phyloP scores from a whole-genome alignment of 306 rosid genomes.

The Citrullus mucosospermus region DNA sequence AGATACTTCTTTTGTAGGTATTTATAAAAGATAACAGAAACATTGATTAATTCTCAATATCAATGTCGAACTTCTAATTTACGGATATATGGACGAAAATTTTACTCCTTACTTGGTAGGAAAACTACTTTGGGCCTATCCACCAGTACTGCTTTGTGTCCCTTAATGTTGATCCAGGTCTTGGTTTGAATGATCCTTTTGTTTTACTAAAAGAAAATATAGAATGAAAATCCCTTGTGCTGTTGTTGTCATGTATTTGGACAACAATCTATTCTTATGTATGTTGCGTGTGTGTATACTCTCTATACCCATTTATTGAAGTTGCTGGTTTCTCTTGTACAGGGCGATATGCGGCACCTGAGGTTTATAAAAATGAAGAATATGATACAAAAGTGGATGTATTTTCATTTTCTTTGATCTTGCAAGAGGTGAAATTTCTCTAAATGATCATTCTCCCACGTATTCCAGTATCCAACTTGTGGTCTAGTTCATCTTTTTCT shows the following conservation, averaged over 20 bases:
- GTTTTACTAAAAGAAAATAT: background rate
- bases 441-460: conserved; percentile 1
- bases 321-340: background rate
- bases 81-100: background rate
- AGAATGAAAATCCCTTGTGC: background rate
- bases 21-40: no score
- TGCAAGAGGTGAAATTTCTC: conserved; percentile 60
- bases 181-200: background rate
- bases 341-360: conserved; percentile 94
- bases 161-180: background rate
- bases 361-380: conserved; percentile 67
- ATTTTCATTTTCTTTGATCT: conserved; percentile 77
- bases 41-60: no score
- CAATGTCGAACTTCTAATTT: background rate
- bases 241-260: background rate
- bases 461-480: conserved; percentile 1
- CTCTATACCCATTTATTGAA: background rate
- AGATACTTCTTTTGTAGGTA: background rate
- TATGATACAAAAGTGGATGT: conserved; percentile 94
- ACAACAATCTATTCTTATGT: background rate
- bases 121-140: background rate
- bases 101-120: background rate
- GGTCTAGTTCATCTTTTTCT: background rate
- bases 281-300: background rate
- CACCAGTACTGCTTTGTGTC: background rate